Conservation (phyloP, 2,329 filamentous ascomycete genomes). For the Xenosphaeropsis pyriputrescens region DNA sequence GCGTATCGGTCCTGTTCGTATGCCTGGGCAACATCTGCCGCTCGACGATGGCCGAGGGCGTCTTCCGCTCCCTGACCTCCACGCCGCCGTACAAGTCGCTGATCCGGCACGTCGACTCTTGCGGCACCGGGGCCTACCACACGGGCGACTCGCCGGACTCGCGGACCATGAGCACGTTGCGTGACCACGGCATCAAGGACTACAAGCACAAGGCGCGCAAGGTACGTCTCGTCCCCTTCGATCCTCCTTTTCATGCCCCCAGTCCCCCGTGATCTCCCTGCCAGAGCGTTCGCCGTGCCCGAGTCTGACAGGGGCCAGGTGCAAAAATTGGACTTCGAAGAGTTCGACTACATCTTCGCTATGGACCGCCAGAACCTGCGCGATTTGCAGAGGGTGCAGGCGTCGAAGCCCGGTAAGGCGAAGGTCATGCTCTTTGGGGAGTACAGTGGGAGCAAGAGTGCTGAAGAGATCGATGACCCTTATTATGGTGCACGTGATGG, state of each 20-base stretch:
- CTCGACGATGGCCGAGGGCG: constrained; percentile 91
- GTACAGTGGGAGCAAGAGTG: constrained; percentile 5
- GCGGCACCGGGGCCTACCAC: constrained; percentile 82
- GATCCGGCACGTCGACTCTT: constrained; percentile 66
- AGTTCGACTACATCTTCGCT: constrained; percentile 86
- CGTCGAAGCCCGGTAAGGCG: constrained; percentile 37
- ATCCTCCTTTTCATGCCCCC: background rate
- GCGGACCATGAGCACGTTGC: constrained; percentile 69
- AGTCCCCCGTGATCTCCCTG: too few relatives aligned
- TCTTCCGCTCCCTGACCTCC: constrained; percentile 61
- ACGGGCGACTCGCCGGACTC: constrained; percentile 61
- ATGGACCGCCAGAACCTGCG: constrained; percentile 81
- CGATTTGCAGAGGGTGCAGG: constrained; percentile 47
- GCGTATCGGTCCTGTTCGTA: constrained; percentile 73
- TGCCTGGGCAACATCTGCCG: constrained; percentile 93
- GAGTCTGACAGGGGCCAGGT: constrained; percentile 14
- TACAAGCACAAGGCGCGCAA: constrained; percentile 69
- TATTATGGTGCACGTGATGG: constrained; percentile 74
- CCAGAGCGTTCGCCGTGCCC: too few relatives aligned
- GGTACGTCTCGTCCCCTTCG: constrained; percentile 26
- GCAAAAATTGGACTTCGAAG: constrained; percentile 55
- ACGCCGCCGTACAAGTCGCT: constrained; percentile 41
- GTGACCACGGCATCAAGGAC: constrained; percentile 56
- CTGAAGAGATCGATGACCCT: constrained; percentile 2
- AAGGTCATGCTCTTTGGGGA: constrained; percentile 68